Conservation (phyloP, 2,329 filamentous ascomycete genomes). For the Claviceps sp. region DNA sequence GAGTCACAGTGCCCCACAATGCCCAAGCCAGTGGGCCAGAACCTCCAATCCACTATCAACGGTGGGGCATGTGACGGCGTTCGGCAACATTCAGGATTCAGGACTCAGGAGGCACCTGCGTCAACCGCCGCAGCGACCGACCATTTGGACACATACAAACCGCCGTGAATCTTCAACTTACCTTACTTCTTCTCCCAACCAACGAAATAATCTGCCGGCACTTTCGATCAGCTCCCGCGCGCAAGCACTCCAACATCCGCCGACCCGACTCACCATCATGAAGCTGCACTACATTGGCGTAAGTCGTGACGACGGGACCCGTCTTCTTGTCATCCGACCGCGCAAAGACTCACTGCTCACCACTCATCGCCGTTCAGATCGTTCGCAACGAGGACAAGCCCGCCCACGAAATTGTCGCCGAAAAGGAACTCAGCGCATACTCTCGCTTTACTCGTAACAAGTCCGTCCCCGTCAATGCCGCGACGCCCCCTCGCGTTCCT, state of each 20-base stretch:
- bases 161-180: neutral
- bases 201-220: neutral
- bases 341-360: constrained; percentile 1
- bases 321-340: constrained; percentile 7
- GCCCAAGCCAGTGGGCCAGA: neutral
- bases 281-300: constrained; percentile 84
- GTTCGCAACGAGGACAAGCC: constrained; percentile 69
- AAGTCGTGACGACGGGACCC: constrained; percentile 22
- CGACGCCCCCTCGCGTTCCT: neutral
- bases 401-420: constrained; percentile 60
- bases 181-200: neutral
- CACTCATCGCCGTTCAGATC: constrained; percentile 41
- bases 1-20: no score
- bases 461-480: constrained; percentile 27
- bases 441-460: constrained; percentile 66
- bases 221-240: neutral
- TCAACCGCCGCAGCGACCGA: neutral
- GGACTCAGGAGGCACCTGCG: neutral
- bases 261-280: constrained; percentile 38
- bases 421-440: constrained; percentile 66
- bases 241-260: neutral
- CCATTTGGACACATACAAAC: neutral
- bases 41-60: neutral
- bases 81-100: neutral
- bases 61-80: neutral